A percentile compares a stretch with the other conserved stretches of the same genome.
Evolutionary conservation across 83 land plant species (phyloP).

Genomic region (Picea engelmannii): DNA sequence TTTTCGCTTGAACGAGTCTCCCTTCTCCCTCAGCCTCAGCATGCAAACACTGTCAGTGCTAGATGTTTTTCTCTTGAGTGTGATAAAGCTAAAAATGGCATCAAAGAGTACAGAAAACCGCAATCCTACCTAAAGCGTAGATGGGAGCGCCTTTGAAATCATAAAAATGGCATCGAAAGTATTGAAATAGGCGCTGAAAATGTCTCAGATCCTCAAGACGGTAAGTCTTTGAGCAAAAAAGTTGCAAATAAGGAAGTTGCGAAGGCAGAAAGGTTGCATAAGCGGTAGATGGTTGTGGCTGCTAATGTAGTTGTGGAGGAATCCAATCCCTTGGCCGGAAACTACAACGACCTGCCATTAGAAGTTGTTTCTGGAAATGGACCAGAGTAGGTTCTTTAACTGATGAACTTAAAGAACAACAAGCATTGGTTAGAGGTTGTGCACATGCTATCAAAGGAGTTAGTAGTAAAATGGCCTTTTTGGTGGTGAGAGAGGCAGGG

Average conservation of each 20-base stretch:
- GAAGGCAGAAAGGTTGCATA: background rate
- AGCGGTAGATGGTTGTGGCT: slow-evolving; percentile 39
- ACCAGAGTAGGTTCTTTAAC: slow-evolving; percentile 41
- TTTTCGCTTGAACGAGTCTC: too few species aligned
- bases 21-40: too few species aligned
- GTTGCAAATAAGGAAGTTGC: too few species aligned
- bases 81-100: background rate
- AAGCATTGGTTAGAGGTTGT: slow-evolving; percentile 68
- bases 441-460: slow-evolving; percentile 29
- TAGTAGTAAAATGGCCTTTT: slow-evolving; percentile 72
- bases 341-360: slow-evolving; percentile 76
- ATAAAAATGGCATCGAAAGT: background rate
- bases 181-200: too few species aligned
- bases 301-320: slow-evolving; percentile 17
- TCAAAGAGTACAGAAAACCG: background rate
- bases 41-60: too few species aligned
- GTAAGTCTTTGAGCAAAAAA: too few species aligned
- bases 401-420: slow-evolving; percentile 34
- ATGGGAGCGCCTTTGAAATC: background rate
- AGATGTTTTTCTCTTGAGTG: too few species aligned
- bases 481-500: slow-evolving; percentile 70
- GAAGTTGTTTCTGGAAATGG: slow-evolving; percentile 59
- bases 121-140: background rate
- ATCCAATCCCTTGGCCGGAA: slow-evolving; percentile 57
- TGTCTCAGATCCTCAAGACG: too few species aligned